Evolutionary conservation across 441 rosid species (phyloP), one percentile per base, ranked within the genome.

Genomic region (Erodium moschatum): DNA sequence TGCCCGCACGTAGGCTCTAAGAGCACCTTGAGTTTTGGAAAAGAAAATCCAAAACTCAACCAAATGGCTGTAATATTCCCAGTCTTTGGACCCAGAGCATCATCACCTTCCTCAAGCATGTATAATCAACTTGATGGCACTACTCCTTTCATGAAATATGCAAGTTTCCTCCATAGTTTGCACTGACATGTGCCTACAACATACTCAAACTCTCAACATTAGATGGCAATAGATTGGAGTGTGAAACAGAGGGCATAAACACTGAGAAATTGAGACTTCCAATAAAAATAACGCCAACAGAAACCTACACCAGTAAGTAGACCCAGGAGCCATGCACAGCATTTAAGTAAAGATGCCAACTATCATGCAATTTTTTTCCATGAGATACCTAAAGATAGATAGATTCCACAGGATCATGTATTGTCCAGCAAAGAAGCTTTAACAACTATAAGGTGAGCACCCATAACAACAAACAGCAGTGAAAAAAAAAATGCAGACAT

Each of bases 131-230:
- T 8, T 15, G 6, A 18, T 54, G 61, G n/a, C n/a, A n/a, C n/a
- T n/a, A n/a, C n/a, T n/a, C n/a, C n/a, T 18, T 42, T 24, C 9
- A 70, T 31, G 77, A 71, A 65, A 86, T 72, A 68, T 74, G 68
- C 73, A 91, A 75, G 74, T 68, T 82, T 80, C 97, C 97, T 69
- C 92, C 95, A 78, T 91, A 91, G 66, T 72, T 72, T 78, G 84
- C 91, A 77, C 72, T 78, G 67, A 89, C 81, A 69, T 79, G 78
- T 33, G 86, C 85, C 96, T 91, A 66, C 18, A 64, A 58, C 7
- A 64, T 31, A 62, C 54, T 54, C 61, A 16, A 54, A 54, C n/a
- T n/a, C n/a, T n/a, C n/a, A n/a, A n/a, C n/a, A n/a, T n/a, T n/a
- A n/a, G n/a, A n/a, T n/a, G n/a, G n/a, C 8, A 54, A 54, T 15